These are phyloP conservation scores for Diaporthe capsici DNA, from an alignment of 2,329 filamentous ascomycete genomes.

Conservation along the genomic window DNA sequence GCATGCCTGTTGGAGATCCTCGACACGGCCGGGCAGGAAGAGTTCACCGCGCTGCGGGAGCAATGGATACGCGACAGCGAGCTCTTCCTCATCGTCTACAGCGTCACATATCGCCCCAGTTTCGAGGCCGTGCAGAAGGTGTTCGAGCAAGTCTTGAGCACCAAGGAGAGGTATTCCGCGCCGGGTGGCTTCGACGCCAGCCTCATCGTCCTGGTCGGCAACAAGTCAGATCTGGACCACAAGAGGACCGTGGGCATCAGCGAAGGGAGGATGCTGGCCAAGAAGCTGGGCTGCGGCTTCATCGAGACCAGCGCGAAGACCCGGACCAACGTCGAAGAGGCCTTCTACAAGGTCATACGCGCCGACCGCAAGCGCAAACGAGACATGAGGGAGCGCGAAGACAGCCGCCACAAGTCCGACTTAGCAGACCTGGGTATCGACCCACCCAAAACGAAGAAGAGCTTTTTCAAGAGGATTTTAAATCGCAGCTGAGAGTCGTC, in stretches of 20 bases:
- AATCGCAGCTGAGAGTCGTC: constrained; percentile 19
- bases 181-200: constrained; percentile 36
- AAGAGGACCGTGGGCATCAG: constrained; percentile 39
- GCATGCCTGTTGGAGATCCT: constrained; percentile 40
- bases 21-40: constrained; percentile 41
- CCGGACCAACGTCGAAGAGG: constrained; percentile 41
- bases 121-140: constrained; percentile 41
- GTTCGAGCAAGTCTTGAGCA: constrained; percentile 39
- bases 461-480: constrained; percentile 36
- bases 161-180: constrained; percentile 36
- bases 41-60: constrained; percentile 41
- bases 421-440: constrained; percentile 37
- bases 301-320: constrained; percentile 42
- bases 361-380: constrained; percentile 39
- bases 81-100: constrained; percentile 41
- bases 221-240: constrained; percentile 41
- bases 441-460: constrained; percentile 36
- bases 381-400: constrained; percentile 31
- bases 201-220: constrained; percentile 40
- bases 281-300: constrained; percentile 42
- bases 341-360: constrained; percentile 41
- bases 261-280: constrained; percentile 38
- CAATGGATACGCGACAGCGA: constrained; percentile 43
- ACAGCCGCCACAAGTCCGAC: constrained; percentile 37
- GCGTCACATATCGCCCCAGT: constrained; percentile 39